Evolutionary conservation across 768 basidiomycete species (phyloP), one percentile per base, ranked within the genome.

Genomic region (Phaeotremella fagi): DNA sequence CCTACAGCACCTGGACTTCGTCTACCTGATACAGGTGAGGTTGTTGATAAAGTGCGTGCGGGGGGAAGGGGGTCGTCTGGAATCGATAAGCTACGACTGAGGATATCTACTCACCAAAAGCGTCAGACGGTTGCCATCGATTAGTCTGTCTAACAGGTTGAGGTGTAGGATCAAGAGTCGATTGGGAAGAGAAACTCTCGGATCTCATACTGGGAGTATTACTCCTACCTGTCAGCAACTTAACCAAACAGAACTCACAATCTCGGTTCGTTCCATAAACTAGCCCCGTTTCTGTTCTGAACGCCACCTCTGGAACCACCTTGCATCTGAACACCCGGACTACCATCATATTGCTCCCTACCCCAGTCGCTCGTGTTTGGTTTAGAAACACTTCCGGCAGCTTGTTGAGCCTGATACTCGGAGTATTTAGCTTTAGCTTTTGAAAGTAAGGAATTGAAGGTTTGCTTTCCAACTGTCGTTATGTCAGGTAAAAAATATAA

Each of bases 111-210:
- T 49, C 36, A 74, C 70, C 72, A 42, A 59, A 72, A 2, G 61
- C 47, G 29, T 74, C 71, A 1, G 67, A 58, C 1, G 73, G 73
- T 33, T 63, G 63, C 73, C 73, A 74, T 69, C 52, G 20, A 43
- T 49, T 2, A 61, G 25, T 26, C 56, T 64, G 16, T 24, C 65
- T 50, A 3, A 61, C 22, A 16, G 52, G 59, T 22, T n/a, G 50
- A 20, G 45, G 49, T 41, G 50, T 41, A 3, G 57, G 48, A 22
- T 63, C 60, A 22, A 52, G 51, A 1, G 65, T 65, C 11, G 48
- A 48, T 41, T 63, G 45, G 1, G 63, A 65, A 3, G 61, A 63
- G 52, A 70, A 55, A 2, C 62, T 64, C 27, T 60, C 66, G 5
- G 59, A 57, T 27, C 54, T 31, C 14, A 54, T 25, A 38, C 52